Base-by-base conservation (phyloP, 352 stramenopile genomes). In the Hyphochytrium catenoides region DNA sequence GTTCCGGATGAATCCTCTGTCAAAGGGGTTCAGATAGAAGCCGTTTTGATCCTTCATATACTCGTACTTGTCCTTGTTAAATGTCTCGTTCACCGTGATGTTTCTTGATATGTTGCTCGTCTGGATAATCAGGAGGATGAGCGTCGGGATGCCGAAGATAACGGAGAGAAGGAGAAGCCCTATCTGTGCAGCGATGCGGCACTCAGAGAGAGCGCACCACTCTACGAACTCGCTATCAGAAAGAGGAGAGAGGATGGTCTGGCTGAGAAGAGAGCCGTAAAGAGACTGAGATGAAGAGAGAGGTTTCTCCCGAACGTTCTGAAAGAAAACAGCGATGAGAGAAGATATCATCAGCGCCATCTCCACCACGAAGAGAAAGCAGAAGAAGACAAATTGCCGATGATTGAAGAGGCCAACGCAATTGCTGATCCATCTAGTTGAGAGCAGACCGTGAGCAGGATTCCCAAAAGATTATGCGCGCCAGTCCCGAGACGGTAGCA, bases 1-100 rank as follows among this genome's bases (percentile, higher is more conserved):
- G 43, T 82, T 82, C 19, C 41, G 37, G 19, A 30, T 34, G 26
- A 64, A 63, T 8, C 67, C 67, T 18, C 24, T 35, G 46, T 82
- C 67, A 37, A 71, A 82, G 16, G 67, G 67, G 37, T 78, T 82
- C 36, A 59, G 54, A 49, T 77, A 82, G 34, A 71, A 59, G 34
- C 76, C 62, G 46, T 62, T 55, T n/a, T 56, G 34, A 14, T 64
- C 74, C 51, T 75, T 78, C 21, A 82, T 36, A 43, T 81, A 81
- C 33, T 58, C 46, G 36, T 82, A 82, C 52, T 82, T 82, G 60
- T 74, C 67, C 39, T 75, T 78, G 47, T 82, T 82, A 44, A 82
- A 78, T n/a, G 75, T 53, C 49, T 82, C 67, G 44, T 82, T 82
- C 21, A 65, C 78, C 12, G 67, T 82, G 26, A 82, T 39, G 37